Evolutionary conservation across 805 yeast species (phyloP), one percentile per base, ranked within the genome.

Genomic region (Candida ficus): DNA sequence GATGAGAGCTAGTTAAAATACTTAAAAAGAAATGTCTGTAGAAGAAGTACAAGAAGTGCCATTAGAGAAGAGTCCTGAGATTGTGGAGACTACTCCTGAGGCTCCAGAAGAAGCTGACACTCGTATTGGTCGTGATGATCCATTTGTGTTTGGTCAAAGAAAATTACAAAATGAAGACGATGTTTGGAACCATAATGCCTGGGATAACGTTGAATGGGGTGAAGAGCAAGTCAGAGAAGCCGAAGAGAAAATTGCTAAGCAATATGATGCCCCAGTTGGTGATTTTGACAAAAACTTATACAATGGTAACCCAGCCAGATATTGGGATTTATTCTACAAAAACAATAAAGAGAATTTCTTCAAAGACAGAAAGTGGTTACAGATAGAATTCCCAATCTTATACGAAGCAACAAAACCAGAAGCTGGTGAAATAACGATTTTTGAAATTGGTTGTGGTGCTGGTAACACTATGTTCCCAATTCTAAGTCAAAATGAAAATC

Each of bases 151-250:
- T 64, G 99, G 99, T 10, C 95, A 88, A 59, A 70, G 99, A 41
- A 77, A 64, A 48, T 67, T 93, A 43, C 74, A 73, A 3, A 76
- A 80, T 35, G 83, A 80, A 13, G 79, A 82, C 5, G 89, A 88
- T 22, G 95, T 93, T 1, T 93, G 95, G 80, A 74, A 76, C 44
- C 95, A 84, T 58, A 93, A 93, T 59, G 99, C 99, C 0, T 70
- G 78, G 84, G 99, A 93, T 60, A 95, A 93, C 59, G 97, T 89
- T 26, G 96, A 88, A 56, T 90, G 96, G 96, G 97, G 95, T 37
- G 89, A 84, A 38, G 95, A 88, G 52, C 97, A 93, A 59, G 61
- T 80, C 12, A 56, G 67, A 17, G 79, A 83, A 47, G 96, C 96
- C 3, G 73, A 83, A 54, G 79, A 73, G 51, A 78, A 82, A 58